phyloP scores from a whole-genome alignment of 1,284 basidiomycete species.

The Cutaneotrichosporon sp. region DNA sequence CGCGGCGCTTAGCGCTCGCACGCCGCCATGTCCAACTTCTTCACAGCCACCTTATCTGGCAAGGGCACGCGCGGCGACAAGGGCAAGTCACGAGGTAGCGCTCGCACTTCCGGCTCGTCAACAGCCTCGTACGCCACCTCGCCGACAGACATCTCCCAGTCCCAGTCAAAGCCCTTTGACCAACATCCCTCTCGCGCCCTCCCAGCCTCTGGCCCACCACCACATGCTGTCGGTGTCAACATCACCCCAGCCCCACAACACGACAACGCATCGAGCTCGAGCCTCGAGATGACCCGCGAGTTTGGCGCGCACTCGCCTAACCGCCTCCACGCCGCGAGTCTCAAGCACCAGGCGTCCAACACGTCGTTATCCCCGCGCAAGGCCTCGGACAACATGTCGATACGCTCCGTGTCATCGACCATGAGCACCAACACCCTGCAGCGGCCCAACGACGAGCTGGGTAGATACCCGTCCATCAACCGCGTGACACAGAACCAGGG shows the following conservation, averaged over 20 bases:
- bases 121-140: constrained; percentile 18
- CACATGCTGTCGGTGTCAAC: neutral
- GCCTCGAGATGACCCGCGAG: constrained; percentile 18
- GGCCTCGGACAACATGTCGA: constrained; percentile 40
- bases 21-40: constrained; percentile 15
- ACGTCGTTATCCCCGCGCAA: constrained; percentile 16
- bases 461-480: constrained; percentile 36
- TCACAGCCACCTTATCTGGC: constrained; percentile 11
- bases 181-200: constrained; percentile 9
- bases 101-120: constrained; percentile 30
- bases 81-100: constrained; percentile 12
- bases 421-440: constrained; percentile 15
- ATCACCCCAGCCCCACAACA: neutral
- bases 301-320: constrained; percentile 27
- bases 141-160: constrained; percentile 12
- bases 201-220: neutral
- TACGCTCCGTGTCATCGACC: constrained; percentile 34
- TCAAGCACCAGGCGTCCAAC: constrained; percentile 6
- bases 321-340: constrained; percentile 28
- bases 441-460: constrained; percentile 34
- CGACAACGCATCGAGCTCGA: constrained; percentile 6
- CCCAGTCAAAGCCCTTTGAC: constrained; percentile 14
- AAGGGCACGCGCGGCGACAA: constrained; percentile 12
- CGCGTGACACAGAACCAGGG: constrained; percentile 4
- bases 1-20: constrained; percentile 10